phyloP scores from a whole-genome alignment of 495 filamentous ascomycete genomes.

The Pseudomonodictys pantanalensis region DNA sequence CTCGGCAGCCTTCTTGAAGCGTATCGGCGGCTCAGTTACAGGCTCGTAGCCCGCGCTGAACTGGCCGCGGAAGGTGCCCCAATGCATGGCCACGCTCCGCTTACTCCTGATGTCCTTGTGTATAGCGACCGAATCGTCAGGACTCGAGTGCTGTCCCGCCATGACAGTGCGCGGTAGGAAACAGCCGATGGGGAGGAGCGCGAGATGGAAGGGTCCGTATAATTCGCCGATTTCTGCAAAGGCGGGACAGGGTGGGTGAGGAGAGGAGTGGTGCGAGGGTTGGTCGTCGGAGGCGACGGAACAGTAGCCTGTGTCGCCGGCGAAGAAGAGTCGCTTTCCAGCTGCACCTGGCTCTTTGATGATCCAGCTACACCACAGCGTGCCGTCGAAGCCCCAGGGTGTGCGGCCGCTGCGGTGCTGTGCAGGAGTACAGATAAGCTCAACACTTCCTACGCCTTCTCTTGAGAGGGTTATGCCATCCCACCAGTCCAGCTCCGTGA shows the following conservation, averaged over 20 bases:
- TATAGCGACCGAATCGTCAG: slow-evolving; percentile 43
- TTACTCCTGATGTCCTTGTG: slow-evolving; percentile 44
- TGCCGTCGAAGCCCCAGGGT: slow-evolving; percentile 34
- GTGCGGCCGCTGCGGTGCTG: slow-evolving; percentile 49
- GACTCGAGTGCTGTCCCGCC: slow-evolving; percentile 42
- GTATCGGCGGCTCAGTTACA: slow-evolving; percentile 43
- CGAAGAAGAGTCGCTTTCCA: slow-evolving; percentile 34
- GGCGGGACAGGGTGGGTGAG: slow-evolving; percentile 42
- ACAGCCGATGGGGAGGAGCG: slow-evolving; percentile 47
- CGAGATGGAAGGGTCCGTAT: slow-evolving; percentile 45
- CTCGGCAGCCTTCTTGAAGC: slow-evolving; percentile 42
- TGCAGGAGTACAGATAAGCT: slow-evolving; percentile 44
- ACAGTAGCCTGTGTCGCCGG: slow-evolving; percentile 45
- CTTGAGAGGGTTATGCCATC: slow-evolving; percentile 40
- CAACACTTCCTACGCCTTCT: slow-evolving; percentile 32
- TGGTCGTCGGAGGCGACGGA: slow-evolving; percentile 28
- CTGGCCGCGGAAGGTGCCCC: slow-evolving; percentile 44
- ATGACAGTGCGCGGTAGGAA: slow-evolving; percentile 41
- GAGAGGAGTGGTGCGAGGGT: slow-evolving; percentile 21
- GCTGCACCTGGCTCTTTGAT: slow-evolving; percentile 35
- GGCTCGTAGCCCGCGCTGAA: slow-evolving; percentile 44
- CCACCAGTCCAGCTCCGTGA: slow-evolving; percentile 56
- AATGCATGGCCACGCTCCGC: slow-evolving; percentile 49
- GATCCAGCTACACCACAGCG: slow-evolving; percentile 57
- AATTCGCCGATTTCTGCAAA: slow-evolving; percentile 42